Evolutionary conservation across 495 filamentous ascomycete genomes (phyloP).

Genomic region (Trichoderma erinaceum): DNA sequence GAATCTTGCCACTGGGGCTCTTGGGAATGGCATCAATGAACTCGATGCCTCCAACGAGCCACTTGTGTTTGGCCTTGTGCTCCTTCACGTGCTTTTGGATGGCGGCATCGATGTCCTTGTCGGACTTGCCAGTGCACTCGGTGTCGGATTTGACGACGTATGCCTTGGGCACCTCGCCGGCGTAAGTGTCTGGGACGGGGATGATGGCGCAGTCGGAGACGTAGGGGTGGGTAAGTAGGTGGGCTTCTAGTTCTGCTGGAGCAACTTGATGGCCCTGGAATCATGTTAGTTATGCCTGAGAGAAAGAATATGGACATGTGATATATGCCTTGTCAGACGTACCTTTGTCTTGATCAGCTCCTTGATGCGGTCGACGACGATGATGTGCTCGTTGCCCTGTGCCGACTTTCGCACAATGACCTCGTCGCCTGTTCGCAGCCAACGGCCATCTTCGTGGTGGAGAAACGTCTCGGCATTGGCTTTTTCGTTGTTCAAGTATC

Average conservation of each 20-base stretch:
- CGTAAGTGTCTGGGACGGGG: constrained; percentile 63
- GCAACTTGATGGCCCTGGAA: constrained; percentile 79
- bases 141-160: constrained; percentile 70
- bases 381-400: constrained; percentile 66
- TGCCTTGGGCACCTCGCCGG: constrained; percentile 83
- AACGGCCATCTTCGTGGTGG: constrained; percentile 62
- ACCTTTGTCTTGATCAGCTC: constrained; percentile 94
- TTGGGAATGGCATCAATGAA: constrained; percentile 77
- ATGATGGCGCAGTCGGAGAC: constrained; percentile 85
- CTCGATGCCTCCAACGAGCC: constrained; percentile 76
- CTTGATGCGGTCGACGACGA: constrained; percentile 85
- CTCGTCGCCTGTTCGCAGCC: constrained; percentile 84
- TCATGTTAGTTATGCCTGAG: neutral
- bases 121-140: constrained; percentile 48
- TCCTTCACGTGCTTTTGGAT: constrained; percentile 74
- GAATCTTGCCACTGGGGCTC: constrained; percentile 88
- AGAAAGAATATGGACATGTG: no score
- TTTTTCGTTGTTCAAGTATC: constrained; percentile 79
- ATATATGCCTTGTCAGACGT: constrained; percentile 19
- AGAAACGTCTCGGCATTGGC: constrained; percentile 75
- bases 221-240: constrained; percentile 72
- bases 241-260: constrained; percentile 84
- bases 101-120: constrained; percentile 46
- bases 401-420: constrained; percentile 60
- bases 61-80: constrained; percentile 83